These are phyloP conservation scores for Flammula alnicola DNA, from an alignment of 1,284 basidiomycete genomes.

Conservation along the genomic window DNA sequence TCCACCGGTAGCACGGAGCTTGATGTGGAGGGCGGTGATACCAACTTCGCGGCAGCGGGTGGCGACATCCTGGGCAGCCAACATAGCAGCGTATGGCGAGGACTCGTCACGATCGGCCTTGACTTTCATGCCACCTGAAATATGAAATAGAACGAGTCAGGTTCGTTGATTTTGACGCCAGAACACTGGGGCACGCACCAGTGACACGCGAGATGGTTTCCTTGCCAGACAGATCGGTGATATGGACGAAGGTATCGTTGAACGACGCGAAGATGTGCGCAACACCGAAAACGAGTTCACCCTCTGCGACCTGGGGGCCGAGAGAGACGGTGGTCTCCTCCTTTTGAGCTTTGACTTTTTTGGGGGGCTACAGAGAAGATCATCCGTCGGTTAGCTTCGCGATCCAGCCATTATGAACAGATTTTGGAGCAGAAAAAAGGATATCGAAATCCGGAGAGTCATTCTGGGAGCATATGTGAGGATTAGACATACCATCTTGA, in stretches of 20 bases:
- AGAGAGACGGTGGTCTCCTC: slow-evolving; percentile 86
- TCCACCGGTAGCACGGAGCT: slow-evolving; percentile 98
- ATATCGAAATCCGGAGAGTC: slow-evolving; percentile 2
- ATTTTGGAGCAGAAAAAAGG: slow-evolving; percentile 25
- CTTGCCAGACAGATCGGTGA: slow-evolving; percentile 98
- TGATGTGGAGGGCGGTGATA: slow-evolving; percentile 96
- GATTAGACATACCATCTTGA: slow-evolving; percentile 42
- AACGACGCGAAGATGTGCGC: slow-evolving; percentile 98
- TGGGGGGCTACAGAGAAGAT: slow-evolving; percentile 65
- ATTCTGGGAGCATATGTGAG: slow-evolving; percentile 1
- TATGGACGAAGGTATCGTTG: slow-evolving; percentile 99
- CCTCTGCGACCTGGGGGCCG: slow-evolving; percentile 93
- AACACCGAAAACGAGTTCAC: slow-evolving; percentile 94
- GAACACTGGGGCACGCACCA: slow-evolving; percentile 53
- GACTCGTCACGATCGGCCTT: slow-evolving; percentile 99
- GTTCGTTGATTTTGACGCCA: slow-evolving; percentile 1
- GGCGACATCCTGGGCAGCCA: slow-evolving; percentile 98
- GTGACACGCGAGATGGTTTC: slow-evolving; percentile 99
- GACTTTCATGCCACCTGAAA: slow-evolving; percentile 96
- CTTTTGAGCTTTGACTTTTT: slow-evolving; percentile 78
- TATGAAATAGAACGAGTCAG: slow-evolving; percentile 7
- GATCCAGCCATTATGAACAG: slow-evolving; percentile 37
- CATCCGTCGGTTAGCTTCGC: slow-evolving; percentile 38
- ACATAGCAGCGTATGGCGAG: slow-evolving; percentile 99
- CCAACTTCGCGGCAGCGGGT: slow-evolving; percentile 98